phyloP scores from a whole-genome alignment of 1,284 basidiomycete species.

The Trichosporon faecale region DNA sequence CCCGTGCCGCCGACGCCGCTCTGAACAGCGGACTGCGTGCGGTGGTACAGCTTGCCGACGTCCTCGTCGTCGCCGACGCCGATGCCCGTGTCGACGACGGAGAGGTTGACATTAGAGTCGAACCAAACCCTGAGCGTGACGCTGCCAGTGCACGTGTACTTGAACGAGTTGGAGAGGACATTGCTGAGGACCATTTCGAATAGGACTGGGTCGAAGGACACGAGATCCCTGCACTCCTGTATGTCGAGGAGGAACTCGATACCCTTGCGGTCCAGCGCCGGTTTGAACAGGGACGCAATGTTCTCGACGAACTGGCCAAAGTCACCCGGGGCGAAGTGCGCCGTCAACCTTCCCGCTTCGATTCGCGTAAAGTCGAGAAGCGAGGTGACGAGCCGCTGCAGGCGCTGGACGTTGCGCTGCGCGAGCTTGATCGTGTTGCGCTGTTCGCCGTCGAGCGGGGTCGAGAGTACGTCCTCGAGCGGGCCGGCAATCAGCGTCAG shows the following conservation, averaged over 20 bases:
- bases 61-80: conserved; percentile 33
- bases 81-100: conserved; percentile 45
- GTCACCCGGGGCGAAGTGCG: conserved; percentile 37
- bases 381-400: conserved; percentile 37
- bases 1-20: conserved; percentile 20
- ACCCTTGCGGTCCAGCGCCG: conserved; percentile 26
- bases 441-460: conserved; percentile 18
- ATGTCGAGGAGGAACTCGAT: conserved; percentile 33
- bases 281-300: conserved; percentile 43
- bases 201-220: conserved; percentile 43
- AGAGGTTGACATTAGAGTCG: conserved; percentile 27
- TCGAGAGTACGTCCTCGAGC: conserved; percentile 32
- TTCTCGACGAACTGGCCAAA: conserved; percentile 40
- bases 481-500: conserved; percentile 35
- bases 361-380: conserved; percentile 39
- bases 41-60: conserved; percentile 25
- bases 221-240: conserved; percentile 27
- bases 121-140: conserved; percentile 29
- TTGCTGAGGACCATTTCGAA: conserved; percentile 48
- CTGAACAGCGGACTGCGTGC: conserved; percentile 8
- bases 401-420: conserved; percentile 33
- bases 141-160: conserved; percentile 29
- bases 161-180: conserved; percentile 39
- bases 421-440: conserved; percentile 25
- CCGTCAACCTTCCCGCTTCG: conserved; percentile 35